Conservation (phyloP, 495 filamentous ascomycete genomes). For the Tuber brumale region DNA sequence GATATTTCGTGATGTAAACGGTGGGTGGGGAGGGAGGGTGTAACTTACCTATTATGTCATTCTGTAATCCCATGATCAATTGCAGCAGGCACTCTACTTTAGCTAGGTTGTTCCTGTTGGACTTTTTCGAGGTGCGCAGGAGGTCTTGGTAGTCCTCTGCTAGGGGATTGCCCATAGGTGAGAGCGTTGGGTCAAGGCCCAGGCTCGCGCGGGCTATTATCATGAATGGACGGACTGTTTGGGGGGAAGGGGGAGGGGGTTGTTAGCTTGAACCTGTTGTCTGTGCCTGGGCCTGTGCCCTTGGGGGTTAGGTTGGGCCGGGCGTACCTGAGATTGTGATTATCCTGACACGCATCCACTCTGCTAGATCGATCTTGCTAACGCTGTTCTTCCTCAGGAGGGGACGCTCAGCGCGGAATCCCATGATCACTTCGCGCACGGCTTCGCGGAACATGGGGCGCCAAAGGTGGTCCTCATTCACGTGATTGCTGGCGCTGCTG, state of each 20-base stretch:
- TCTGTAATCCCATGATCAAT: slow-evolving; percentile 38
- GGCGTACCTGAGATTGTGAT: slow-evolving; percentile 38
- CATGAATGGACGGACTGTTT: slow-evolving; percentile 39
- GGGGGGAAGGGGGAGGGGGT: too few relatives aligned
- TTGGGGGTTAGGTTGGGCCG: neutral
- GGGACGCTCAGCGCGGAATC: slow-evolving; percentile 35
- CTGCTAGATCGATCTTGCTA: slow-evolving; percentile 25
- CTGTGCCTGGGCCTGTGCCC: neutral
- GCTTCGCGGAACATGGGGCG: slow-evolving; percentile 23
- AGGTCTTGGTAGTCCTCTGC: slow-evolving; percentile 14
- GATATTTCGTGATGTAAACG: neutral
- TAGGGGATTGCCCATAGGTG: slow-evolving; percentile 35
- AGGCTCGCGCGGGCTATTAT: slow-evolving; percentile 38
- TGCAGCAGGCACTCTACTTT: slow-evolving; percentile 38
- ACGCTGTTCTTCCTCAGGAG: slow-evolving; percentile 19
- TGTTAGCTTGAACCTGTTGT: neutral
- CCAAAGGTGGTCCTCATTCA: slow-evolving; percentile 18
- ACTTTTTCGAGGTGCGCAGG: neutral
- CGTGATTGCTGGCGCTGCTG: neutral
- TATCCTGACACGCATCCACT: slow-evolving; percentile 40
- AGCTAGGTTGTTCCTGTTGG: slow-evolving; percentile 18
- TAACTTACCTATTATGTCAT: slow-evolving; percentile 39
- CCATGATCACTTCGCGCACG: slow-evolving; percentile 32
- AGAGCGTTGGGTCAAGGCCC: slow-evolving; percentile 28
- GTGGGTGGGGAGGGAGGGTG: neutral